A percentile compares a stretch with the other conserved stretches of the same genome.
Conservation (phyloP, 2,329 filamentous ascomycete species). For the Paracamarosporium sp. region DNA sequence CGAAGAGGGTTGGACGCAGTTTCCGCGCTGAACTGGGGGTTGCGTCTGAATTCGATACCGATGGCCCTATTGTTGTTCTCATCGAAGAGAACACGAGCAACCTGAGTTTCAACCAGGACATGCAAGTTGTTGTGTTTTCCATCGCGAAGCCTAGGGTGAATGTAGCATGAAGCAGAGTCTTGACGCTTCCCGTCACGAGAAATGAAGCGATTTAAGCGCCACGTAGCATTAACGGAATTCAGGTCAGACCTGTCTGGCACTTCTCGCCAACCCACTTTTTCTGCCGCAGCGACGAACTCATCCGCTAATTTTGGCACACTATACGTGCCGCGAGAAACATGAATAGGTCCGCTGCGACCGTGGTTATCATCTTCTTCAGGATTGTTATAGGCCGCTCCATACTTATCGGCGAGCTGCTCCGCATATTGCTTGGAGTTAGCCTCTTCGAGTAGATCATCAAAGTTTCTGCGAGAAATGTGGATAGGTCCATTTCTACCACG, state of each 20-base stretch:
- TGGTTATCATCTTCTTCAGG: conserved; percentile 55
- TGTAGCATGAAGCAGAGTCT: conserved; percentile 63
- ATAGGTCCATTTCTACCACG: neutral
- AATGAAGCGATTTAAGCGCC: conserved; percentile 59
- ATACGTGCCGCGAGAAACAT: conserved; percentile 61
- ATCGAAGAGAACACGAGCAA: conserved; percentile 63
- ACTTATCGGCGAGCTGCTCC: neutral
- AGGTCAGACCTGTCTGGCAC: conserved; percentile 63
- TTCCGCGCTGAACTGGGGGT: conserved; percentile 27
- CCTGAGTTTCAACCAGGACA: conserved; percentile 63
- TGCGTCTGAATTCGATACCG: conserved; percentile 66
- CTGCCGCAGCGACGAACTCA: conserved; percentile 59
- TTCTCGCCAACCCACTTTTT: conserved; percentile 58
- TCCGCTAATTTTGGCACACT: conserved; percentile 50
- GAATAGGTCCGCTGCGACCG: conserved; percentile 62
- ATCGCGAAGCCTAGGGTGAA: conserved; percentile 60
- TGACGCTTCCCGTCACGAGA: conserved; percentile 61
- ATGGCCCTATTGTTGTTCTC: conserved; percentile 57
- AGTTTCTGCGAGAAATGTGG: neutral
- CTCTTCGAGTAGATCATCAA: conserved; percentile 1
- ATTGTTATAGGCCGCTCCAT: conserved; percentile 61
- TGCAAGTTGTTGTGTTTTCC: conserved; percentile 65
- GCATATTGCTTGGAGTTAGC: neutral
- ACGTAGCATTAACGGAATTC: conserved; percentile 49
- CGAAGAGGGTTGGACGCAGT: neutral